Evolutionary conservation across 2,329 filamentous ascomycete species (phyloP), one percentile per base, ranked within the genome.

Genomic region (Arthrinium phaeospermum): DNA sequence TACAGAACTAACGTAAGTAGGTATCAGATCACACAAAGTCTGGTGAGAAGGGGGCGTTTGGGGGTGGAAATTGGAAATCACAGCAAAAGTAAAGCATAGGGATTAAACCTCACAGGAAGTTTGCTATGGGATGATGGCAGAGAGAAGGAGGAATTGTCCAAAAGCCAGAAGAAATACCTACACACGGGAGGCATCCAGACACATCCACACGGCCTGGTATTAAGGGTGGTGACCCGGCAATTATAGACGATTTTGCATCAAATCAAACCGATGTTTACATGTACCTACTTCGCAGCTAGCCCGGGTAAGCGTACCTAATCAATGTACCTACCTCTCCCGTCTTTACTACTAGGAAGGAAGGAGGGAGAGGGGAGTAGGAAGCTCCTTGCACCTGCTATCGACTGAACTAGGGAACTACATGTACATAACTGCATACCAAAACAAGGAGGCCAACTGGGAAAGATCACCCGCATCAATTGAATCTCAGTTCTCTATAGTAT

Each of bases 221-320:
- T 41, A 64, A 41, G 57, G 57, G 34, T 64, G 57, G 57, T 64
- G 34, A n/a, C 57, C 57, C 57, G 57, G 57, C 57, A 64, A 37
- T 6, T 64, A 64, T 64, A 64, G 53, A 61, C 37, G 53, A 61
- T 13, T 61, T 61, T 4, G 19, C 37, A 37, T 37, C 37, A 41
- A 41, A 41, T 41, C 37, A 41, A 41, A 41, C 16, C 44, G 44
- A 45, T 47, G 53, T 61, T 61, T 61, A 61, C 27, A 45, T 45
- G 44, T 45, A 45, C 13, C 44, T 45, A 10, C 37, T 41, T 41
- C 10, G 37, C 37, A 41, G 37, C 37, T 41, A 41, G n/a, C n/a
- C n/a, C n/a, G 37, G 37, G 37, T 41, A 41, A 41, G 37, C 37
- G 37, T 41, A n/a, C n/a, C n/a, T n/a, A 41, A 10, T 41, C 6